Evolutionary conservation across 805 yeast species (phyloP).

Genomic region (Hanseniaspora nectarophila): DNA sequence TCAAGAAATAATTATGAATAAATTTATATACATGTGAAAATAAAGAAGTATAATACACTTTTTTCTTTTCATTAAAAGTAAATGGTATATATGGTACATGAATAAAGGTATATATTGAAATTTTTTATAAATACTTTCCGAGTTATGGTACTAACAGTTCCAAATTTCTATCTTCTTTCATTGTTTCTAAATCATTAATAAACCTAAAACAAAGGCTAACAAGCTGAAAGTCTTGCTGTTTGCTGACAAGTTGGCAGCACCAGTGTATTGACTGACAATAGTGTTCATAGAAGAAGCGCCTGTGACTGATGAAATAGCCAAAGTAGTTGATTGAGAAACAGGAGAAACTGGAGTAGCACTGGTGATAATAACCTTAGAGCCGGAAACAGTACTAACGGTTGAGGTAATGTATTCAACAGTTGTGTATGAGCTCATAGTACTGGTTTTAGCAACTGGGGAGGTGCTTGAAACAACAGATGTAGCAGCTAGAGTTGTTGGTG

Average conservation of each 20-base stretch:
- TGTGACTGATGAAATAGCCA: constrained; percentile 22
- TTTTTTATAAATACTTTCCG: too few species aligned
- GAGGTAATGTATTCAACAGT: neutral
- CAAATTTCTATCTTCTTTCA: neutral
- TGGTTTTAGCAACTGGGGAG: neutral
- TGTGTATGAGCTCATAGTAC: neutral
- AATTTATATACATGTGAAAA: neutral
- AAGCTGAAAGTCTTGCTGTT: neutral
- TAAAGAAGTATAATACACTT: neutral
- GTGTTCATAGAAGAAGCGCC: neutral
- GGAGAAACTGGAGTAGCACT: neutral
- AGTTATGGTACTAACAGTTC: too few species aligned
- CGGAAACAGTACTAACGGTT: neutral
- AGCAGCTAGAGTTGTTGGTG: neutral
- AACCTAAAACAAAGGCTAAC: neutral
- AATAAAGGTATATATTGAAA: too few species aligned
- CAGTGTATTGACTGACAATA: constrained; percentile 1
- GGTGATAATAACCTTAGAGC: neutral
- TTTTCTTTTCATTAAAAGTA: neutral
- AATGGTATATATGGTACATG: neutral
- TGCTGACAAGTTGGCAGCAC: neutral
- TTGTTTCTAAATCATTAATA: neutral
- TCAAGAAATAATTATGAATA: constrained; percentile 23
- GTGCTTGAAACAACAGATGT: neutral
- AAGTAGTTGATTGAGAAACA: constrained; percentile 4